phyloP scores from a whole-genome alignment of 306 rosid genomes.

The Alnus rubra region DNA sequence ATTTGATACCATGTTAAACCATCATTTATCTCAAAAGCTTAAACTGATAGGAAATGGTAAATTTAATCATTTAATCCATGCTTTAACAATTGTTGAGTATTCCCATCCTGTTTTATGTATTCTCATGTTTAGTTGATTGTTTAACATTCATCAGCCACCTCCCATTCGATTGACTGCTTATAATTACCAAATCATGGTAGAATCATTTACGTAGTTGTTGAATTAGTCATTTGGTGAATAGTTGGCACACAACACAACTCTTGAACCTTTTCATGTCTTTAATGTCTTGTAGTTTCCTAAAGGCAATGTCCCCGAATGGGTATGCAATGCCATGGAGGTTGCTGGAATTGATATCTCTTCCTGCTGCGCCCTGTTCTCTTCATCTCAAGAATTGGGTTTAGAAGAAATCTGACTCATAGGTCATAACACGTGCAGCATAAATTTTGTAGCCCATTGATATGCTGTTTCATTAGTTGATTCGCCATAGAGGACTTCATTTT shows the following conservation, averaged over 20 bases:
- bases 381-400: conserved; percentile 25
- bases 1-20: too few relatives aligned
- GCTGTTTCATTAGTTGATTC: conserved; percentile 37
- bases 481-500: not conserved
- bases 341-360: conserved; percentile 91
- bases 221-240: conserved; percentile 12
- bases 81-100: not conserved
- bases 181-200: not conserved
- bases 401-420: conserved; percentile 12
- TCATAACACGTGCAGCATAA: conserved; percentile 41
- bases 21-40: too few relatives aligned
- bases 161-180: not conserved
- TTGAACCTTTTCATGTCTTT: conserved; percentile 10
- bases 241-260: conserved; percentile 1
- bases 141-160: too few relatives aligned
- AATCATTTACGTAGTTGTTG: not conserved
- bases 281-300: conserved; percentile 64
- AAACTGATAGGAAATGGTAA: too few relatives aligned
- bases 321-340: conserved; percentile 94
- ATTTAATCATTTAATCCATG: too few relatives aligned
- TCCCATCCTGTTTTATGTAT: not conserved
- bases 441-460: conserved; percentile 47
- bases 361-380: conserved; percentile 57
- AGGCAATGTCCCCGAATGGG: conserved; percentile 95
- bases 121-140: not conserved